phyloP scores from a whole-genome alignment of 1,284 basidiomycete species.

The Rhodotorula sp. region DNA sequence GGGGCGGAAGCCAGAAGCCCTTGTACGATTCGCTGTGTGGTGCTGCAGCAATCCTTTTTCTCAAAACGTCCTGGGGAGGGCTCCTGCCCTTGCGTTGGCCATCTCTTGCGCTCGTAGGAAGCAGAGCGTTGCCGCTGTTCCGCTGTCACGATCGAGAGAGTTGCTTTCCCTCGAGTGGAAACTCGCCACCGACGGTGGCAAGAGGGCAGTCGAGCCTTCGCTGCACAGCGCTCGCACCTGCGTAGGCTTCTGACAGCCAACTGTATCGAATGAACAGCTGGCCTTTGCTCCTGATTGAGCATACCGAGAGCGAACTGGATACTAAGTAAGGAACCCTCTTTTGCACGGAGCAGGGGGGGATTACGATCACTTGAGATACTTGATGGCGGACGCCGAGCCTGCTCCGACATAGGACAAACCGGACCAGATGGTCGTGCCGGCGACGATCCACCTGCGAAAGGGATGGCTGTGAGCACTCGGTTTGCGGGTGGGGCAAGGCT shows the following conservation, averaged over 20 bases:
- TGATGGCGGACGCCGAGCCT: constrained; percentile 63
- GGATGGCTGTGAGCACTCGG: not conserved
- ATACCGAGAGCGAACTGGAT: too few relatives aligned
- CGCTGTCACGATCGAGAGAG: not conserved
- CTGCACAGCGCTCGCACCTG: too few relatives aligned
- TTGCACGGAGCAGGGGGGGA: not conserved
- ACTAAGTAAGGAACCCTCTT: too few relatives aligned
- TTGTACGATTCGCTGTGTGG: too few relatives aligned
- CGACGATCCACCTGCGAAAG: constrained; percentile 69
- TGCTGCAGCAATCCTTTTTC: too few relatives aligned
- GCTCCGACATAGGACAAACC: constrained; percentile 79
- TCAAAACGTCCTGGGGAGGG: too few relatives aligned
- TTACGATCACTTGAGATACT: constrained; percentile 43
- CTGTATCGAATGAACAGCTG: too few relatives aligned
- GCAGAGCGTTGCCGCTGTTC: not conserved
- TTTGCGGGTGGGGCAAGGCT: not conserved
- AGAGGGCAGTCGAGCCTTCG: not conserved
- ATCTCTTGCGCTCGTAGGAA: too few relatives aligned
- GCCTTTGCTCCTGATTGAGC: too few relatives aligned
- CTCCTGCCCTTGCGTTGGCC: too few relatives aligned
- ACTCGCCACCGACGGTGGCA: not conserved
- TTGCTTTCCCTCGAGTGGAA: not conserved
- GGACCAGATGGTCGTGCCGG: constrained; percentile 85
- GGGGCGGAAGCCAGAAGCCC: not conserved
- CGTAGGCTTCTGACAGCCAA: too few relatives aligned